These are phyloP conservation scores for Geotrichum restrictum DNA, from an alignment of 1,139 yeast species.

Conservation along the genomic window DNA sequence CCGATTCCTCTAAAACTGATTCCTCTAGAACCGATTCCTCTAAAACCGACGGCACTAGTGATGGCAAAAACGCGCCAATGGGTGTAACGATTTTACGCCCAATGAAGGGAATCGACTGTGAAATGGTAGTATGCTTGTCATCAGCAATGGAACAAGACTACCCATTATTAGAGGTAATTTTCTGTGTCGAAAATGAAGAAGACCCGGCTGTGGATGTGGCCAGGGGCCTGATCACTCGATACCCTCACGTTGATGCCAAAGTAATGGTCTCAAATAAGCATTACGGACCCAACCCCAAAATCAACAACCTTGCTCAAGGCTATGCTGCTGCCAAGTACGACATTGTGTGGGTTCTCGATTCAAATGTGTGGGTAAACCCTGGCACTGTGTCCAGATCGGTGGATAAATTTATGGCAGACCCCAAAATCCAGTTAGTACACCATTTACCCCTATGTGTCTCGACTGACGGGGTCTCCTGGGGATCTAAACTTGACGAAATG, in stretches of 20 bases:
- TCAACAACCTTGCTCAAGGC: slow-evolving; percentile 79
- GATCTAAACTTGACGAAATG: slow-evolving; percentile 79
- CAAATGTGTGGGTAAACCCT: slow-evolving; percentile 76
- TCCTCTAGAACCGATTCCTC: neutral
- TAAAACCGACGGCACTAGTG: neutral
- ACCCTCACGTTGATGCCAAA: slow-evolving; percentile 57
- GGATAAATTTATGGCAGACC: slow-evolving; percentile 39
- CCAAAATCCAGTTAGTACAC: slow-evolving; percentile 60
- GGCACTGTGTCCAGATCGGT: slow-evolving; percentile 67
- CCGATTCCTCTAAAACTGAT: neutral
- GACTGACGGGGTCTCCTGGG: slow-evolving; percentile 41
- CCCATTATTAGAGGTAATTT: slow-evolving; percentile 66
- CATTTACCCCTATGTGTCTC: slow-evolving; percentile 72
- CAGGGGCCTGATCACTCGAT: slow-evolving; percentile 47
- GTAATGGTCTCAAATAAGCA: slow-evolving; percentile 46
- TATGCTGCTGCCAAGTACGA: slow-evolving; percentile 65
- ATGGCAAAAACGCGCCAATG: slow-evolving; percentile 12
- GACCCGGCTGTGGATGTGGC: slow-evolving; percentile 69
- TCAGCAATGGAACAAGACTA: slow-evolving; percentile 68
- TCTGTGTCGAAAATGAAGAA: slow-evolving; percentile 62
- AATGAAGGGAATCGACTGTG: slow-evolving; percentile 78
- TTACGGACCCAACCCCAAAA: slow-evolving; percentile 86
- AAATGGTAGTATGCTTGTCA: slow-evolving; percentile 61
- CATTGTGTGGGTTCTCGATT: slow-evolving; percentile 81
- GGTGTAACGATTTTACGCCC: slow-evolving; percentile 83